Evolutionary conservation across 148 eudicot genomes (phyloP), one percentile per base, ranked within the genome.

Genomic region (Silene uniflora): DNA sequence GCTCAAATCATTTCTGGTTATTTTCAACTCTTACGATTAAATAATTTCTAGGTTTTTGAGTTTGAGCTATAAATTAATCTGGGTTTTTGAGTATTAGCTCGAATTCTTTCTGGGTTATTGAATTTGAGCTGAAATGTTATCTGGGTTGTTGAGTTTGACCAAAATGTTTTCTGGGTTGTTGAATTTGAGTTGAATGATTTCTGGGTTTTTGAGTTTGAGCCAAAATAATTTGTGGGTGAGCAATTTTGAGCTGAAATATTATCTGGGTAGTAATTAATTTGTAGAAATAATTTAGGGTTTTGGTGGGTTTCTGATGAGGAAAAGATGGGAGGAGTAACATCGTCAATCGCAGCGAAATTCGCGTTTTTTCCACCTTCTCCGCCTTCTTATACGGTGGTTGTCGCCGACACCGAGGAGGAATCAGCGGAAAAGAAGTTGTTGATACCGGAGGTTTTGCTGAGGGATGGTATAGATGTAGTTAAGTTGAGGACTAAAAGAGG

Each of bases 291-390:
- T 0, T 55, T n/a, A 46, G 68, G 54, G 19, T 24, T 68, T 68
- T 35, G 52, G 42, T 12, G 24, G 10, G 13, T 77, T 78, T 77
- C 59, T 76, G 80, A 76, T 71, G 84, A 77, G 73, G 47, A 73
- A 39, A 81, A 81, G 66, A 93, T 91, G 97, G 98, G 98, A 7
- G 95, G 90, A 80, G 86, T 93, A 32, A 91, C 98, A 49, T 93
- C 98, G 13, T 93, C 97, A 67, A 93, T 94, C 58, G 98, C 98
- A 5, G 93, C 98, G 49, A 94, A 94, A 82, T 94, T 94, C 60
- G 98, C 98, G n/a, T 94, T 94, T 76, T 94, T 91, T 62, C 98
- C 98, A 22, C 98, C 98, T 23, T 81, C 76, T 54, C 98, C 98
- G 25, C 91, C 97, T 67, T 91, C 98, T 1, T 94, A 94, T 82